These are phyloP conservation scores for Ogataea dorogensis DNA, from an alignment of 805 yeast species.

Conservation along the genomic window DNA sequence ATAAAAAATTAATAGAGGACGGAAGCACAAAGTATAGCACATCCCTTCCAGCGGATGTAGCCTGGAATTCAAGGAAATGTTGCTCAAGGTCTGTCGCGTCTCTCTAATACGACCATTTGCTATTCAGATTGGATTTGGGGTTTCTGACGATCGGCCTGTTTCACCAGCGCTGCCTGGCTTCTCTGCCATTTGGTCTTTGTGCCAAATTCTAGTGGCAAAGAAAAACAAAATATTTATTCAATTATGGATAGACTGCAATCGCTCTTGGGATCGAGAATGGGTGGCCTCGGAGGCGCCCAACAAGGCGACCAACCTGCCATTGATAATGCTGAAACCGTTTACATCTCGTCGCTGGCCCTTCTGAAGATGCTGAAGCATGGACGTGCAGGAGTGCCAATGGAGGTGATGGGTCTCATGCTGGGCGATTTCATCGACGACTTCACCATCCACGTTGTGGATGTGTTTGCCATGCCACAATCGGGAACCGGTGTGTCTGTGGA, in stretches of 20 bases:
- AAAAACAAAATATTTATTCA: slow-evolving; percentile 4
- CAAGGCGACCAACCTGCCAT: slow-evolving; percentile 72
- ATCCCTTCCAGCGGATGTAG: too few species aligned
- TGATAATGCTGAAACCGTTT: slow-evolving; percentile 94
- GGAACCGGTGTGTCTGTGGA: slow-evolving; percentile 99
- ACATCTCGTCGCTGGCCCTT: slow-evolving; percentile 91
- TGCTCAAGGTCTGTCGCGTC: too few species aligned
- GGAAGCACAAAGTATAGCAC: too few species aligned
- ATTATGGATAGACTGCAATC: slow-evolving; percentile 35
- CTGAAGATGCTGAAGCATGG: slow-evolving; percentile 98
- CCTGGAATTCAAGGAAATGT: too few species aligned
- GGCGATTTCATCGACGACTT: slow-evolving; percentile 98
- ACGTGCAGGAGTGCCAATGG: slow-evolving; percentile 81
- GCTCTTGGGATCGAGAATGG: slow-evolving; percentile 34
- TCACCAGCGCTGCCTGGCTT: too few species aligned
- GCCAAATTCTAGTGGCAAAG: slow-evolving; percentile 12
- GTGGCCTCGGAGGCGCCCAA: slow-evolving; percentile 32
- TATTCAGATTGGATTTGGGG: too few species aligned
- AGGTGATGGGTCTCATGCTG: slow-evolving; percentile 94
- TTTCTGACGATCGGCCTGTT: too few species aligned
- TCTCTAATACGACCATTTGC: too few species aligned
- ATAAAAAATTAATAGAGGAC: too few species aligned
- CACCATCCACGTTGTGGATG: slow-evolving; percentile 96
- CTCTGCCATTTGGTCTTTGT: too few species aligned
- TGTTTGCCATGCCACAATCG: slow-evolving; percentile 97